These are phyloP conservation scores for Yamadazyma philogaea DNA, from an alignment of 805 yeast species.

Conservation along the genomic window DNA sequence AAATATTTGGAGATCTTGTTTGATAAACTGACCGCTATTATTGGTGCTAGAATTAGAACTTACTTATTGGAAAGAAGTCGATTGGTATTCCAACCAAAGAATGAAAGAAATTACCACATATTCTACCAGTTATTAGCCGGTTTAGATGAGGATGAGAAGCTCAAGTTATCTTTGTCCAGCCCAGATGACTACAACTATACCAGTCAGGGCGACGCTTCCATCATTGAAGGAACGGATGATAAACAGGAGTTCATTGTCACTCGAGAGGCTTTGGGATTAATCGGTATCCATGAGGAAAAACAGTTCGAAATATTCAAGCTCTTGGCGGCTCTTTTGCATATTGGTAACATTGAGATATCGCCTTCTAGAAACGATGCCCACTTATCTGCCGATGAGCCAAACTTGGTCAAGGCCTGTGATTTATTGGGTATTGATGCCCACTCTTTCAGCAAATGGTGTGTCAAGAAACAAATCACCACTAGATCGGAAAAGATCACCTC, in stretches of 20 bases:
- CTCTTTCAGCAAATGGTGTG: constrained; percentile 83
- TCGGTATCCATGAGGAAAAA: constrained; percentile 61
- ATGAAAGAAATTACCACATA: constrained; percentile 94
- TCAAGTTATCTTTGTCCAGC: constrained; percentile 55
- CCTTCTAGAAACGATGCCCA: constrained; percentile 83
- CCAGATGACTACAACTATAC: constrained; percentile 75
- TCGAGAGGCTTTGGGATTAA: constrained; percentile 68
- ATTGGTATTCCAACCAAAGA: constrained; percentile 83
- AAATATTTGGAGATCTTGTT: constrained; percentile 90
- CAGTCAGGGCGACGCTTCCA: constrained; percentile 81
- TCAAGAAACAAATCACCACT: constrained; percentile 88
- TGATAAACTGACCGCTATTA: constrained; percentile 68
- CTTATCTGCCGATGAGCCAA: constrained; percentile 83
- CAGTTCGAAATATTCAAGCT: constrained; percentile 73
- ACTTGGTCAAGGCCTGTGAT: constrained; percentile 75
- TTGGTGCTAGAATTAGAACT: constrained; percentile 93
- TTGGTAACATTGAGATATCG: constrained; percentile 86
- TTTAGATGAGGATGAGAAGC: constrained; percentile 51
- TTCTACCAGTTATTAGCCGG: constrained; percentile 89
- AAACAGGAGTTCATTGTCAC: constrained; percentile 74
- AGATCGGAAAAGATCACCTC: constrained; percentile 88
- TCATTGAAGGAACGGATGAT: constrained; percentile 79
- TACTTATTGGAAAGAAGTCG: constrained; percentile 91
- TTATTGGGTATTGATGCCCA: constrained; percentile 75
- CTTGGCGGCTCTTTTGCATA: constrained; percentile 83